Evolutionary conservation across 352 stramenopile genomes (phyloP), one percentile per base, ranked within the genome.

Genomic region (Phytophthora sp.): DNA sequence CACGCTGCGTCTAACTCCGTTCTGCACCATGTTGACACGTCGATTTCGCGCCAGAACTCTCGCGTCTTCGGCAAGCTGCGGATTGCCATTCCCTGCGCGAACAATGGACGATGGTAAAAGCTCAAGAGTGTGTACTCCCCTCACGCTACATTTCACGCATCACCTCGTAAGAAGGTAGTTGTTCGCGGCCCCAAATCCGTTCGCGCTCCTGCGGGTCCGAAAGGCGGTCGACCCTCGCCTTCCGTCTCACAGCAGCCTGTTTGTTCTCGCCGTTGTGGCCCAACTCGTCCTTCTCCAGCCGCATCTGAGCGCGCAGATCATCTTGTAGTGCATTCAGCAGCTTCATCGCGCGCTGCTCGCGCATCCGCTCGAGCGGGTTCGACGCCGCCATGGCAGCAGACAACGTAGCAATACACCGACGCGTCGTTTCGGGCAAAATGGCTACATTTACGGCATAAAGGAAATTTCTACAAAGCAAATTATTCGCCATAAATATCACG

Each of bases 351-450:
- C 72, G 81, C 57, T 88, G 78, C 60, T 90, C 78, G 18, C 69
- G 72, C 23, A 91, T 68, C 15, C 81, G 76, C n/a, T 91, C 84
- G n/a, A 93, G 49, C 39, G 80, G 69, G 45, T 83, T 89, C 2
- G 35, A 55, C 20, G 66, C 32, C 54, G 50, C 46, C 66, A 61
- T 57, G 6, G 45, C 9, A 10, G 53, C 20, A n/a, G 32, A 15
- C 7, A 15, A 28, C 17, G 20, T 15, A 17, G 2, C 49, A 38
- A 30, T 26, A 32, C 13, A n/a, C 5, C 12, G 11, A 15, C 18
- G 50, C 51, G 63, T 63, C 69, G 46, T 71, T 66, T 78, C 61
- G 45, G 23, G 27, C 7, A 12, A 58, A 11, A 60, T 69, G 53
- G 45, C 44, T 69, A 65, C 53, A 59, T 44, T 55, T 24, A n/a